Evolutionary conservation across 768 basidiomycete genomes (phyloP), one percentile per base, ranked within the genome.

Genomic region (Kwoniella europaea): DNA sequence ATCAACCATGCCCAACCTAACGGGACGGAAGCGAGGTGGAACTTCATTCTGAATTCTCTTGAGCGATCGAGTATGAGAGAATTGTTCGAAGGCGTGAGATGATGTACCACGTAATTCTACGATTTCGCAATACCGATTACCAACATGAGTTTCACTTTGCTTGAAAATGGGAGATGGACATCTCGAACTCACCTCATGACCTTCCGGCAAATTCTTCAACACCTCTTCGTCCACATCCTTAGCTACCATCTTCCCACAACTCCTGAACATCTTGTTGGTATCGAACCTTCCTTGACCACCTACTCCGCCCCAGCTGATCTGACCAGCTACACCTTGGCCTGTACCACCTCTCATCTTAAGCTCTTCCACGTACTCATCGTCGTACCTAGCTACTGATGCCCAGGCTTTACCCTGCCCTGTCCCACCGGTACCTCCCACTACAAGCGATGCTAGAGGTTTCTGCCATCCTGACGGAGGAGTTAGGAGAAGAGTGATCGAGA

Each of bases 1-100:
- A 94, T 88, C 78, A 94, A 87, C 93, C 93, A 94, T 61, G 90
- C 79, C 93, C 93, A 94, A 42, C 91, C 90, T 81, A 94, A 88
- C 75, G 90, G 89, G 0, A 93, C 86, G 87, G 92, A 78, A 0
- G 69, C 71, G 16, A 76, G 70, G 69, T 82, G 77, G 50, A 74
- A 71, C 67, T 74, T 76, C 66, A 76, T 68, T 18, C 73, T 66
- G 43, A 76, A 69, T 55, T 77, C 75, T 35, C 72, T 63, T 4
- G 61, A 56, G 15, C 67, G 41, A 55, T 76, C 74, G 9, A 76
- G 64, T 58, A 79, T 68, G 24, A 76, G 44, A 1, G 71, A 63
- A 2, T 27, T 5, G 22, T 27, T 24, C 20, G 72, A 54, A 9
- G 71, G 66, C 22, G 16, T 67, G 27, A 68, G 65, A 20, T 66